phyloP scores from a whole-genome alignment of 2,329 filamentous ascomycete species.

The Clarireedia paspali region DNA sequence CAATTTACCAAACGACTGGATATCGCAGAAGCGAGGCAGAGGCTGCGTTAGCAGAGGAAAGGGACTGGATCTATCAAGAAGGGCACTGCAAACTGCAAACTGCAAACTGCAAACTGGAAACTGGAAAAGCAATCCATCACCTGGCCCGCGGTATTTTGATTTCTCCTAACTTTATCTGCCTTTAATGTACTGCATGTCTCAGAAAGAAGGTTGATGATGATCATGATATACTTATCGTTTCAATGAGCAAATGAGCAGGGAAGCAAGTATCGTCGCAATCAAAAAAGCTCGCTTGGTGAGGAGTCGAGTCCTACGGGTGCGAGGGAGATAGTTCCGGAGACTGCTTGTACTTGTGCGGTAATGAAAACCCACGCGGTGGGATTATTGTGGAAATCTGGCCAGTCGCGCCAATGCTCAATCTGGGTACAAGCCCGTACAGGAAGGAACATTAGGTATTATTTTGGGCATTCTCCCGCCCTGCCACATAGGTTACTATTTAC shows the following conservation, averaged over 20 bases:
- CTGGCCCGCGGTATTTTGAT: background rate
- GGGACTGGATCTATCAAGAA: no score
- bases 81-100: no score
- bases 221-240: background rate
- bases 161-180: background rate
- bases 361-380: background rate
- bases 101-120: no score
- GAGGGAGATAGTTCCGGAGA: slow-evolving; percentile 4
- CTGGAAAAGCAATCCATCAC: no score
- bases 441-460: background rate
- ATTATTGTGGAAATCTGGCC: background rate
- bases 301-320: slow-evolving; percentile 1
- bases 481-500: background rate
- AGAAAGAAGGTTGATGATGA: background rate
- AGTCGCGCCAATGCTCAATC: background rate
- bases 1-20: slow-evolving; percentile 6
- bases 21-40: background rate
- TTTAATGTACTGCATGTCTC: background rate
- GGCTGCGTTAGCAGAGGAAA: no score
- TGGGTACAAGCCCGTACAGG: background rate
- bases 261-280: background rate
- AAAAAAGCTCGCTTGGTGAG: background rate
- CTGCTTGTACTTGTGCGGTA: background rate
- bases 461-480: background rate
- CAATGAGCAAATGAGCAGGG: background rate